Evolutionary conservation across 106 monocot genomes (phyloP), one percentile per base, ranked within the genome.

Genomic region (Dioscorea alata): DNA sequence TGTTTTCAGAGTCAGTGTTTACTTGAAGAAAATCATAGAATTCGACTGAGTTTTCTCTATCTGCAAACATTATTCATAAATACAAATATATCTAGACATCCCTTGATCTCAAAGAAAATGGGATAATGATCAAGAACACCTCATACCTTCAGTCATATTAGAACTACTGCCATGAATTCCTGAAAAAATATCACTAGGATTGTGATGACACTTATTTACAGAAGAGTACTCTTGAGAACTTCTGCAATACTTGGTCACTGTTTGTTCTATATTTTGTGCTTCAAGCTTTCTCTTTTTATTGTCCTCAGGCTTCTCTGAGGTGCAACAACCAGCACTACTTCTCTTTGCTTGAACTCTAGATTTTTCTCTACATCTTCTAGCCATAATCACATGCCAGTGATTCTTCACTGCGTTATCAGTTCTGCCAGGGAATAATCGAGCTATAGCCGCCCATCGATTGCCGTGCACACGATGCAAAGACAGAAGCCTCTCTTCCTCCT

Each of bases 351-450:
- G 51, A 65, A 50, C 35, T 59, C 71, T 53, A 2, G 69, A 76
- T 12, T 20, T 33, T 18, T 75, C 69, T 48, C 82, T 59, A 1
- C 48, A 65, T 69, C 67, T 70, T 24, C 82, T 57, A 0, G 86
- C 76, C 79, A 74, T 80, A 73, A 86, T 67, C 13, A 86, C 82
- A 65, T 86, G 86, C 86, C 86, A 86, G 70, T 86, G 86, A 52
- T 86, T 86, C 74, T 86, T 86, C 31, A 86, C 76, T 0, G 86
- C 82, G 59, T 86, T 86, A 48, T 86, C 86, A 0, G 86, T 86
- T 21, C 86, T 48, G 10, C 86, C 86, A 0, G 82, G 76, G 60
- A 86, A 86, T 24, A 74, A 76, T 23, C 86, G 72, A 2, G 86
- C 82, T 15, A 86, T 86, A 18, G 72, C 19, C 0, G 86, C 69